Percentiles rank a stretch among this genome's conserved stretches.
Conservation (phyloP, 192 early-diverging fungal species). For the Diversispora eburnea region DNA sequence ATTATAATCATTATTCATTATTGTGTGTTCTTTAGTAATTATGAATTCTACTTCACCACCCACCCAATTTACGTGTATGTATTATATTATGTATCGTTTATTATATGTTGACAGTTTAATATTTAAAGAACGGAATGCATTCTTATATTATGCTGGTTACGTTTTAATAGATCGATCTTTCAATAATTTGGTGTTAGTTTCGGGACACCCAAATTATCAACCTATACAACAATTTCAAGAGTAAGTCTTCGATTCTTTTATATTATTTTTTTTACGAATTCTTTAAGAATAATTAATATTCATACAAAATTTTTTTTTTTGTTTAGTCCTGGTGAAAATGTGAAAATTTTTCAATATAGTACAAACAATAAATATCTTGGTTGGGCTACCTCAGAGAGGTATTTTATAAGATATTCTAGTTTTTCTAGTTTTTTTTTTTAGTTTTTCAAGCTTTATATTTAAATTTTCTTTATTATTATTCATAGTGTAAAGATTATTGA, state of each 20-base stretch:
- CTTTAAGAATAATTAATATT: slow-evolving; percentile 10
- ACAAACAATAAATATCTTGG: slow-evolving; percentile 68
- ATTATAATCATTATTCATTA: no score
- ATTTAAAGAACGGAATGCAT: neutral
- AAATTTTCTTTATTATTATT: neutral
- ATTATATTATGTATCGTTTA: neutral
- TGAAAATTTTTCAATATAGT: slow-evolving; percentile 66
- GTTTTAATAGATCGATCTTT: slow-evolving; percentile 47
- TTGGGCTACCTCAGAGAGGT: slow-evolving; percentile 61
- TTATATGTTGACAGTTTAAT: neutral
- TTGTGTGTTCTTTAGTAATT: no score
- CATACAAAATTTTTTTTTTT: neutral
- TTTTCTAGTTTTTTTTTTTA: neutral
- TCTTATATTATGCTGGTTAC: neutral
- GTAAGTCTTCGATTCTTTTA: slow-evolving; percentile 32
- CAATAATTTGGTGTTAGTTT: slow-evolving; percentile 51
- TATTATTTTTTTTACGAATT: neutral
- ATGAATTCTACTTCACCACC: slow-evolving; percentile 34
- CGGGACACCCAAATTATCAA: slow-evolving; percentile 51
- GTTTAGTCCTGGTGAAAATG: slow-evolving; percentile 41
- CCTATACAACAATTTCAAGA: slow-evolving; percentile 49
- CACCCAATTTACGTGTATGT: slow-evolving; percentile 58
- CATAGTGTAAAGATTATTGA: slow-evolving; percentile 70
- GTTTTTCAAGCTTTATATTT: neutral
- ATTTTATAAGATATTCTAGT: slow-evolving; percentile 1